Conservation (phyloP, 306 rosid species). For the Cicer bijugum region DNA sequence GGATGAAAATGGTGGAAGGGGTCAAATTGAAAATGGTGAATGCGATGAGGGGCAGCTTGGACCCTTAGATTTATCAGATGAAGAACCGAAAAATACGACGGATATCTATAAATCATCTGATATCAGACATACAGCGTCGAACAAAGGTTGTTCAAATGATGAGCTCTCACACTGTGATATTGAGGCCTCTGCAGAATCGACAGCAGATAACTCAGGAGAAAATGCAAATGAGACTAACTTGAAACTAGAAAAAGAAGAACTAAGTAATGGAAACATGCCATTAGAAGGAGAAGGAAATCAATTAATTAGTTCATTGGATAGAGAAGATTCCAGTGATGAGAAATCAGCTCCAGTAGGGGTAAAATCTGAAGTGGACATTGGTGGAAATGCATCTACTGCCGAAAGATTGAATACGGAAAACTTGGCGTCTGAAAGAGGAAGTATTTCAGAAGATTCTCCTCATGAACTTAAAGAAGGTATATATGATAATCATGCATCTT, state of each 20-base stretch:
- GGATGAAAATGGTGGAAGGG: constrained; percentile 44
- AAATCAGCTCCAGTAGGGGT: constrained; percentile 41
- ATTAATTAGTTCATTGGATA: constrained; percentile 13
- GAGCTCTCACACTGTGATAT: constrained; percentile 49
- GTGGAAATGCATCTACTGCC: constrained; percentile 47
- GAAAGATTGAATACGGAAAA: constrained; percentile 46
- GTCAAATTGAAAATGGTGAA: constrained; percentile 40
- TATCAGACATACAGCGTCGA: constrained; percentile 44
- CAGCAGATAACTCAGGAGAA: constrained; percentile 47
- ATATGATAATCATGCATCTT: constrained; percentile 45
- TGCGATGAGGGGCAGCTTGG: constrained; percentile 38
- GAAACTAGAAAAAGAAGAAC: constrained; percentile 43
- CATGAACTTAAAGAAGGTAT: background rate
- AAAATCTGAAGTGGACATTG: constrained; percentile 45
- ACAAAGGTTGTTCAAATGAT: constrained; percentile 48
- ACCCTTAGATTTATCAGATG: constrained; percentile 39
- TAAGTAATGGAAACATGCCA: constrained; percentile 39
- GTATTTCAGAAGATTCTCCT: constrained; percentile 44
- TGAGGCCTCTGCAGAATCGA: constrained; percentile 46
- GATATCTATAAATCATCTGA: constrained; percentile 44
- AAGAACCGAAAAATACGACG: constrained; percentile 45
- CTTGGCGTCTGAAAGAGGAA: constrained; percentile 39
- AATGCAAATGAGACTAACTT: constrained; percentile 40
- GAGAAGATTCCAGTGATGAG: constrained; percentile 38
- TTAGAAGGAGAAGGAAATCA: constrained; percentile 40